These are phyloP conservation scores for Mariannaea elegans DNA, from an alignment of 2,329 filamentous ascomycete species.

Conservation along the genomic window DNA sequence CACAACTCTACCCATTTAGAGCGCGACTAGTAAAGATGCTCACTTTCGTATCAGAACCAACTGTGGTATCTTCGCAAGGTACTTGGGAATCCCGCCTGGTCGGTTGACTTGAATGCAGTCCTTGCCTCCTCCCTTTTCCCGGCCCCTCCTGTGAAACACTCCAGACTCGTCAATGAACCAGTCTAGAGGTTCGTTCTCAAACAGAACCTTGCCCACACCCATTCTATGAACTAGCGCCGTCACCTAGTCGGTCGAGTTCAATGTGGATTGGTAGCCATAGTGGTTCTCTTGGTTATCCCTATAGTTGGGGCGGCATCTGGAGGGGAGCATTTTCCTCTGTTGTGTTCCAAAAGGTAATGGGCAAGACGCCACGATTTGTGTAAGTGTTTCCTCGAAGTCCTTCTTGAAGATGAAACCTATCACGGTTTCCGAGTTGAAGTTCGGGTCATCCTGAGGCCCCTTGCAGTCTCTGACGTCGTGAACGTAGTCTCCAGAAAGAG, in stretches of 20 bases:
- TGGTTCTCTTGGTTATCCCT: background rate
- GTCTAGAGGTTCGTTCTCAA: conserved; percentile 30
- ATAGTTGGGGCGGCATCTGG: background rate
- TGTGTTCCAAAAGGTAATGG: background rate
- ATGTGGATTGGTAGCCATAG: background rate
- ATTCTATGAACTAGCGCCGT: conserved; percentile 27
- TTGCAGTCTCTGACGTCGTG: conserved; percentile 6
- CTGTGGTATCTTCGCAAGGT: conserved; percentile 4
- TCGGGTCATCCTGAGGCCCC: conserved; percentile 13
- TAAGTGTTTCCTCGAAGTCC: conserved; percentile 25
- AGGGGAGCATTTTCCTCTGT: background rate
- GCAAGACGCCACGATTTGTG: conserved; percentile 1
- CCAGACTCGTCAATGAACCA: conserved; percentile 37
- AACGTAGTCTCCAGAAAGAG: conserved; percentile 12
- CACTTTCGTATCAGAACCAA: background rate
- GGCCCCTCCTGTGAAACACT: conserved; percentile 30
- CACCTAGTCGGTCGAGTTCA: conserved; percentile 33
- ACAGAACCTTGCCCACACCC: conserved; percentile 21
- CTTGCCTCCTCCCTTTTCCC: background rate
- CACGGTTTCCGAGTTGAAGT: conserved; percentile 21
- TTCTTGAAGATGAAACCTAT: conserved; percentile 32
- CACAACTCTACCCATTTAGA: background rate
- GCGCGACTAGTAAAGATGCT: background rate
- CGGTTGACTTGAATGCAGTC: conserved; percentile 22
- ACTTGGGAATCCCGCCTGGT: background rate